Evolutionary conservation across 495 filamentous ascomycete species (phyloP), one percentile per base, ranked within the genome.

Genomic region (Patellaria atrata): DNA sequence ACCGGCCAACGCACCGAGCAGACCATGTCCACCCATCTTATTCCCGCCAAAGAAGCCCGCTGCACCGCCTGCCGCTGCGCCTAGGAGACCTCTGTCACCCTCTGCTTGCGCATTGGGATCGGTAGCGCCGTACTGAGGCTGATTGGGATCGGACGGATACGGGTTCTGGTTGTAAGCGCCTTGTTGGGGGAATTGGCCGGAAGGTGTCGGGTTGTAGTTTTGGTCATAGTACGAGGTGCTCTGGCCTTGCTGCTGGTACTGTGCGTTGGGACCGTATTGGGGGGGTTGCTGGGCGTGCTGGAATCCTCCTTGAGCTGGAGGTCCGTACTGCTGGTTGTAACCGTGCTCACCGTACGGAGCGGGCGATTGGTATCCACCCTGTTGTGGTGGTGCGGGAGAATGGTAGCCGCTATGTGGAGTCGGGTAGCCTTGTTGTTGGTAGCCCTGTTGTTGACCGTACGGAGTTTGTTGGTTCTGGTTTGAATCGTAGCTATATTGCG

Each of bases 241-340:
- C n/a, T n/a, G n/a, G n/a, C n/a, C n/a, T n/a, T 27, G 48, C 29
- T 43, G 50, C 24, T 47, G 35, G 27, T 37, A n/a, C 5, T 27
- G 26, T 9, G 27, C 27, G 18, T 37, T 28, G 7, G 40, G 27
- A 23, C 38, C 40, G 31, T 44, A 45, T 28, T 52, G 40, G 9
- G 50, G 42, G 23, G 39, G 45, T 39, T 46, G 40, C 9, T 47
- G 58, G 13, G 55, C 56, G 32, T 63, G 57, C 32, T 62, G 60
- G 42, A 63, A 68, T 17, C 66, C 65, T 17, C 61, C 56, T 18
- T 62, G 50, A 13, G 54, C 52, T 4, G 63, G 64, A 5, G 68
- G 63, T 0, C 62, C 68, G 27, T 61, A 62, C 24, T 63, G 62
- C 15, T 61, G 59, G 31, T 56, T 53, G 33, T 55, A 58, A 37